Percentiles rank a stretch among this genome's conserved stretches.
Conservation (phyloP, 768 basidiomycete genomes). For the Mycena chlorophos region DNA sequence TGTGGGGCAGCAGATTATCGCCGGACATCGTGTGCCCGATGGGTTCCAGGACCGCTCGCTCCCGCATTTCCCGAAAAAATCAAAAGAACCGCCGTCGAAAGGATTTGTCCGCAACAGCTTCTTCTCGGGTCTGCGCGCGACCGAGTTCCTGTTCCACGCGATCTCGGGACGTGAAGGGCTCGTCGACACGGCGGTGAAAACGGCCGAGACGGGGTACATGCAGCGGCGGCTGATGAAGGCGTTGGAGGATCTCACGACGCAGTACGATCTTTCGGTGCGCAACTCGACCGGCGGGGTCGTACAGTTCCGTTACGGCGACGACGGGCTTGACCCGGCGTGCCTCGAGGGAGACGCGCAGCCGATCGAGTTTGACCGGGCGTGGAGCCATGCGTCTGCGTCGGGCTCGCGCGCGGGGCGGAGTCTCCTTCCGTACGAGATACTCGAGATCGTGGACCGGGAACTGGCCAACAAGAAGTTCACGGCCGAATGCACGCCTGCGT, state of each 20-base stretch:
- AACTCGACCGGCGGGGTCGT: constrained; percentile 95
- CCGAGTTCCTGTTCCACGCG: constrained; percentile 98
- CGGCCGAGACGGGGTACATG: constrained; percentile 99
- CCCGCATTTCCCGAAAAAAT: constrained; percentile 98
- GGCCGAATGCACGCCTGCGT: constrained; percentile 71
- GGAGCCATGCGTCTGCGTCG: constrained; percentile 74
- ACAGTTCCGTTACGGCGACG: constrained; percentile 96
- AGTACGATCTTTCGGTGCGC: constrained; percentile 94
- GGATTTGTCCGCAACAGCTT: constrained; percentile 99
- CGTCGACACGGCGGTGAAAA: constrained; percentile 99
- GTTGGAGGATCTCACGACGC: constrained; percentile 92
- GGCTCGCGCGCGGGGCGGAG: constrained; percentile 58
- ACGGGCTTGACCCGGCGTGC: constrained; percentile 95
- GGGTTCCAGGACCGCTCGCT: constrained; percentile 98
- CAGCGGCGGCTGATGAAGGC: constrained; percentile 99
- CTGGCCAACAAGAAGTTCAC: constrained; percentile 58
- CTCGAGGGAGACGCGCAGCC: constrained; percentile 95
- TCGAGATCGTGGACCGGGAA: constrained; percentile 67
- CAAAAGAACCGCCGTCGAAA: constrained; percentile 92
- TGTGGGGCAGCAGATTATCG: constrained; percentile 98
- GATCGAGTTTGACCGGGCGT: constrained; percentile 83
- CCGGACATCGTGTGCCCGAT: constrained; percentile 96
- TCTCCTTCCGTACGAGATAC: constrained; percentile 84
- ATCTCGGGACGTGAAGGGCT: constrained; percentile 98
- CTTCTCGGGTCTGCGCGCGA: constrained; percentile 86